Evolutionary conservation across 257 asterid species (phyloP), one percentile per base, ranked within the genome.

Genomic region (Paraleonurus japonicus): DNA sequence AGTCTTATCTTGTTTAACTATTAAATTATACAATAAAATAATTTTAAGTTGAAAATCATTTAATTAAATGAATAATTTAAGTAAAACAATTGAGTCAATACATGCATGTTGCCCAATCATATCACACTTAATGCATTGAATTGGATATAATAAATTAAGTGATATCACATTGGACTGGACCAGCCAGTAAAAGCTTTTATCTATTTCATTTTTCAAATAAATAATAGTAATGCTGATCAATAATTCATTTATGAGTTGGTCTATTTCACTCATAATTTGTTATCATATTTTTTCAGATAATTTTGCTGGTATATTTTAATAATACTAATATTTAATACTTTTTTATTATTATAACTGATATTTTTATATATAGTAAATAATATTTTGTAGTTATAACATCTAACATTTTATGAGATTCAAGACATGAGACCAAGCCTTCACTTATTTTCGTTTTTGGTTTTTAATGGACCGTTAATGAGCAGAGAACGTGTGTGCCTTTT

Each of bases 401-500:
- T n/a, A n/a, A n/a, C n/a, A n/a, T n/a, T n/a, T n/a, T n/a, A n/a
- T n/a, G n/a, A n/a, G n/a, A n/a, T n/a, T n/a, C n/a, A n/a, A n/a
- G n/a, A n/a, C n/a, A n/a, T n/a, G n/a, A n/a, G n/a, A n/a, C n/a
- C n/a, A n/a, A n/a, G n/a, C n/a, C n/a, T n/a, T n/a, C n/a, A n/a
- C n/a, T n/a, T n/a, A n/a, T 19, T 47, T 45, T 8, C 69, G 35
- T 12, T 26, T 30, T 10, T 30, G 13, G 7, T 64, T 22, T 33
- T 68, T 27, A 69, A 73, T 30, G 26, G 67, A 48, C 12, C 55
- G 33, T 57, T 66, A 32, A 67, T 67, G 70, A 58, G 45, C 13
- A 28, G 62, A 65, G 50, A 15, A 66, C 26, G 59, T 43, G 55
- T 20, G 45, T 26, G 67, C 69, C 78, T 55, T 58, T 66, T 58